Base-by-base conservation (phyloP, 176 grass and related monocot species). In the Themeda triandra region DNA sequence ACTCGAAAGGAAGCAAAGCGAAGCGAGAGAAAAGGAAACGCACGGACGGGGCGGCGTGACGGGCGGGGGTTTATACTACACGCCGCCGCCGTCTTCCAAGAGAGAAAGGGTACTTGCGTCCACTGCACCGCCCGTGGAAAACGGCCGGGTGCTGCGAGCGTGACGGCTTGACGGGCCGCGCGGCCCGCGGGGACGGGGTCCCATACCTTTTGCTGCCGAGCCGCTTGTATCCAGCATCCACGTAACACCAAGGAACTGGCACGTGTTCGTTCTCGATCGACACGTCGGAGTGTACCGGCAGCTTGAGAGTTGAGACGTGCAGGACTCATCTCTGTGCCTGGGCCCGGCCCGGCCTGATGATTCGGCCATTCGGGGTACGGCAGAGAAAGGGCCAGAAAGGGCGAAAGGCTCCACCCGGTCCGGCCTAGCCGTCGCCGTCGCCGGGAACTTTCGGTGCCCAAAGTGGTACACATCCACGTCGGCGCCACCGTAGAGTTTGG, bases 391-490 rank as follows among this genome's bases (percentile, higher is more conserved):
- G n/a, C n/a, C n/a, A 35, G 5, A 41, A 41, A 41, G 9, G 39
- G 39, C 9, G 59, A 88, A 71, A 78, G 73, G 54, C 53, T 45
- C 42, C 63, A 30, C 17, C 42, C 42, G 29, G 5, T 64, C 31
- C 32, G 66, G 60, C 6, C 66, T 24, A 21, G 41, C 39, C 39
- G 39, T 10, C 39, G 39, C 56, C 66, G 83, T 24, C 88, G 54
- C 6, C 0, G 2, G 0, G 4, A 72, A 64, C 88, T 82, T 90
- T 86, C 88, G 88, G 88, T 90, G 88, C 54, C 27, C 33, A 71
- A 78, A 73, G 83, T 1, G 41, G 65, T 59, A 40, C 10, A 21
- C 10, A 21, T 1, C 78, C 83, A 82, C 88, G 83, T 82, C 88
- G 72, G 88, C 53, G 31, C 78, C 78, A 86, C 63, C 40, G 39